phyloP scores from a whole-genome alignment of 192 early-diverging fungal genomes.

The Coemansia reversa region DNA sequence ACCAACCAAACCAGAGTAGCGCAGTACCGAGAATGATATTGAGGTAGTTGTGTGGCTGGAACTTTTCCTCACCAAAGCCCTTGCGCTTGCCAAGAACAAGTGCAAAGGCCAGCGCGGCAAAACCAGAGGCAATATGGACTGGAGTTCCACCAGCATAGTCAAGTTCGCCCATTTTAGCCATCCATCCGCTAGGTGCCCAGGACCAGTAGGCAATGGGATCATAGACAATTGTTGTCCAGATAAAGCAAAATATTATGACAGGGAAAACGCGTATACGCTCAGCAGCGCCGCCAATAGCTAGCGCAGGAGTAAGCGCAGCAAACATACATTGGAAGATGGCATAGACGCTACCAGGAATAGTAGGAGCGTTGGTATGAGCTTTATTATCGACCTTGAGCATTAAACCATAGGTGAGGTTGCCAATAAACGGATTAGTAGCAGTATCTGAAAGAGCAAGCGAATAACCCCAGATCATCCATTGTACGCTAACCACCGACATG shows the following conservation, averaged over 20 bases:
- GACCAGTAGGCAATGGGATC: constrained; percentile 95
- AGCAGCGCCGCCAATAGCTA: constrained; percentile 87
- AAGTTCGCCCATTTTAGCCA: constrained; percentile 73
- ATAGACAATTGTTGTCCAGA: constrained; percentile 93
- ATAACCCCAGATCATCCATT: constrained; percentile 93
- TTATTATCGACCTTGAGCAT: constrained; percentile 61
- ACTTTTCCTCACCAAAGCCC: constrained; percentile 69
- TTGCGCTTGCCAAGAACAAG: constrained; percentile 80
- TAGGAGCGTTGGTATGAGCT: constrained; percentile 56
- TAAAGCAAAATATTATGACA: constrained; percentile 83
- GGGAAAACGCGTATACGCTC: constrained; percentile 87
- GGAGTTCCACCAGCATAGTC: constrained; percentile 98
- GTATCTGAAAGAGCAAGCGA: constrained; percentile 81
- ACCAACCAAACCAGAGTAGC: constrained; percentile 96
- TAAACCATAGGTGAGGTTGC: constrained; percentile 76
- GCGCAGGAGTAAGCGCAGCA: constrained; percentile 85
- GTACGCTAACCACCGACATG: constrained; percentile 82
- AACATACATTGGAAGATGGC: constrained; percentile 91
- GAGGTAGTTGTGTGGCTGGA: constrained; percentile 86
- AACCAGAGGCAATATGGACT: constrained; percentile 90
- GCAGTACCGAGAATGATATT: constrained; percentile 88
- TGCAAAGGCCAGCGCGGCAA: constrained; percentile 86
- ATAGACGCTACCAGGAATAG: constrained; percentile 76
- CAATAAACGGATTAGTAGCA: constrained; percentile 67
- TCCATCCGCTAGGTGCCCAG: constrained; percentile 87